Percentiles rank a stretch among this genome's conserved stretches.
Evolutionary conservation across 768 basidiomycete species (phyloP).

Genomic region (Tylopilus rubrobrunneus): DNA sequence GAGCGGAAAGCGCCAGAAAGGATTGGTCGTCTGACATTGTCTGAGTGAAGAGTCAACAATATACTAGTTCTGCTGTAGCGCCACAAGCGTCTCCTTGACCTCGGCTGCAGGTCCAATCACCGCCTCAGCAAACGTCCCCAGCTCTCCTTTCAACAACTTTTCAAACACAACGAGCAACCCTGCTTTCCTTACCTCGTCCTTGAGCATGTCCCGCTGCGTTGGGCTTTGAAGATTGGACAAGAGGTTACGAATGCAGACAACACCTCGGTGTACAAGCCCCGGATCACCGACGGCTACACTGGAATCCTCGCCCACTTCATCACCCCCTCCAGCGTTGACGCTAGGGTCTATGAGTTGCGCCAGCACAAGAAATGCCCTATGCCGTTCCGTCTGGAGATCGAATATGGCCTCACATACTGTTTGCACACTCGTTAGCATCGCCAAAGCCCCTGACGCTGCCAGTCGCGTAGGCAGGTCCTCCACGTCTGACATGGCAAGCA

Average conservation of each 20-base stretch:
- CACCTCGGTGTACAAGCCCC: slow-evolving; percentile 73
- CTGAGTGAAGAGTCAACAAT: not conserved
- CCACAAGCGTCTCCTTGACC: slow-evolving; percentile 41
- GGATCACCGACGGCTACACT: slow-evolving; percentile 34
- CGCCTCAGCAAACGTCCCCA: slow-evolving; percentile 32
- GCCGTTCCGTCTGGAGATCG: slow-evolving; percentile 60
- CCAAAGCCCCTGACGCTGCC: slow-evolving; percentile 90
- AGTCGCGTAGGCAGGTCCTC: slow-evolving; percentile 81
- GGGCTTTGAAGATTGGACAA: slow-evolving; percentile 42
- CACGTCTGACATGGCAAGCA: slow-evolving; percentile 82
- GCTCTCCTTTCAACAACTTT: slow-evolving; percentile 42
- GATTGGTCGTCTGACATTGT: slow-evolving; percentile 27
- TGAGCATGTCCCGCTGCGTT: slow-evolving; percentile 39
- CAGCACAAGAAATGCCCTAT: slow-evolving; percentile 61
- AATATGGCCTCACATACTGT: slow-evolving; percentile 60
- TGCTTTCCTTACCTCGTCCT: slow-evolving; percentile 46
- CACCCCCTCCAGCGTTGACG: slow-evolving; percentile 31
- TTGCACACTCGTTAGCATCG: slow-evolving; percentile 65
- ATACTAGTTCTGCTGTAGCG: slow-evolving; percentile 6
- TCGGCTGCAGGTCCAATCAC: slow-evolving; percentile 50
- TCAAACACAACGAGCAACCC: slow-evolving; percentile 55
- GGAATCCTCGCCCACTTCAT: slow-evolving; percentile 37
- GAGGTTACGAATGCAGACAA: slow-evolving; percentile 71
- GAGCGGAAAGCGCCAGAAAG: slow-evolving; percentile 40
- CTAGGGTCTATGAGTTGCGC: slow-evolving; percentile 64